phyloP scores from a whole-genome alignment of 148 eudicot genomes.

The Chenopodium formosanum region DNA sequence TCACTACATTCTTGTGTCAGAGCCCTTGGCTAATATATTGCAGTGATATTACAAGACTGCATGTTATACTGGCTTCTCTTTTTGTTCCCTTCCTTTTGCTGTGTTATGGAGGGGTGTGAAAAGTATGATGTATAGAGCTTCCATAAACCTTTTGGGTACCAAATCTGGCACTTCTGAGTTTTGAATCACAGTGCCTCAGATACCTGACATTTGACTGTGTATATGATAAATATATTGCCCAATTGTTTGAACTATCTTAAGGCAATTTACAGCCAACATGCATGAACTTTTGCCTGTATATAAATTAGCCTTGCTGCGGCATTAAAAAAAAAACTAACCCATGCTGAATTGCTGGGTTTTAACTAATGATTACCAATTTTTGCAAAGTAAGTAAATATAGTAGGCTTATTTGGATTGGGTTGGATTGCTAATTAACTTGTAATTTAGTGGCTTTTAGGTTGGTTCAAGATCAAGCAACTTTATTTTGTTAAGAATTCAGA shows the following conservation, averaged over 20 bases:
- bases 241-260: not conserved
- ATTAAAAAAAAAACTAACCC: too few relatives aligned
- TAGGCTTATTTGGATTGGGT: not conserved
- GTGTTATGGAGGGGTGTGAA: constrained; percentile 12
- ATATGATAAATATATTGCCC: not conserved
- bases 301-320: too few relatives aligned
- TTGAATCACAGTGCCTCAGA: not conserved
- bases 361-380: not conserved
- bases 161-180: not conserved
- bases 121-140: constrained; percentile 24
- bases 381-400: not conserved
- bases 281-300: not conserved
- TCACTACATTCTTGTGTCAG: not conserved
- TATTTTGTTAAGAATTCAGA: not conserved
- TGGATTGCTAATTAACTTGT: not conserved
- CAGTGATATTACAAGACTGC: not conserved
- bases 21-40: not conserved
- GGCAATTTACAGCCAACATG: not conserved
- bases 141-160: not conserved
- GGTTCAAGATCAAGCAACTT: not conserved
- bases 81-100: constrained; percentile 2
- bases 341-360: not conserved
- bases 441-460: too few relatives aligned
- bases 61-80: not conserved
- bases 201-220: not conserved